Conservation (phyloP, 2,329 filamentous ascomycete species). For the Fusarium sp. region DNA sequence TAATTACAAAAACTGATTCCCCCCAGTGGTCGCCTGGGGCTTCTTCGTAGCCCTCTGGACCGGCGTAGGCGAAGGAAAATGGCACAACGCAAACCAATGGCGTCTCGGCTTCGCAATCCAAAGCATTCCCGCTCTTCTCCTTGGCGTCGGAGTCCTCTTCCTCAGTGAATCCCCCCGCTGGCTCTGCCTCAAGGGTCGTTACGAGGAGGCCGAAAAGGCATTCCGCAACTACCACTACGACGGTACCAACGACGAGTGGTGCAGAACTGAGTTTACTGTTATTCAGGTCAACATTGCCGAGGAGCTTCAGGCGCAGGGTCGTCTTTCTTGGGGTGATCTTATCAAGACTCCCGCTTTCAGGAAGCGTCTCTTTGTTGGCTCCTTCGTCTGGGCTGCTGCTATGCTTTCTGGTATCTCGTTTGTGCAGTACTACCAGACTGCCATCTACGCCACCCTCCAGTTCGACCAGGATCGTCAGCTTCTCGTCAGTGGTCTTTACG, state of each 20-base stretch:
- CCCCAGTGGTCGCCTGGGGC: conserved; percentile 55
- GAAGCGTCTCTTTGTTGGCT: conserved; percentile 54
- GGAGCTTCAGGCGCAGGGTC: conserved; percentile 44
- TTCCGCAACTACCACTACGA: conserved; percentile 52
- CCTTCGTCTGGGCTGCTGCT: conserved; percentile 56
- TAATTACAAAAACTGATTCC: background rate
- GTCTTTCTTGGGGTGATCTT: conserved; percentile 50
- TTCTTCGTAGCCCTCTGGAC: conserved; percentile 57
- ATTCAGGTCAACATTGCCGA: conserved; percentile 54
- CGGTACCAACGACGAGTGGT: conserved; percentile 54
- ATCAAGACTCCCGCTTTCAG: conserved; percentile 51
- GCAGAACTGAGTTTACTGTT: conserved; percentile 47
- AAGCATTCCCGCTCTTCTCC: conserved; percentile 50
- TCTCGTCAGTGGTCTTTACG: conserved; percentile 55
- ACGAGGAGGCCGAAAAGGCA: conserved; percentile 51
- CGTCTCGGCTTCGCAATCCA: conserved; percentile 54
- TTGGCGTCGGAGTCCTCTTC: conserved; percentile 52
- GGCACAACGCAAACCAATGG: conserved; percentile 55
- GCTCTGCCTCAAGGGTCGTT: conserved; percentile 51
- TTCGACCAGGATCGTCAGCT: conserved; percentile 53
- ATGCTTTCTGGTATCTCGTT: conserved; percentile 58
- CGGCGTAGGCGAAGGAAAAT: conserved; percentile 54
- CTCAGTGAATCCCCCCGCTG: conserved; percentile 53
- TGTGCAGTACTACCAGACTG: conserved; percentile 58
- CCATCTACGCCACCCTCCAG: conserved; percentile 56